Conservation (phyloP, 345 rosid genomes). For the Corymbia maculata region DNA sequence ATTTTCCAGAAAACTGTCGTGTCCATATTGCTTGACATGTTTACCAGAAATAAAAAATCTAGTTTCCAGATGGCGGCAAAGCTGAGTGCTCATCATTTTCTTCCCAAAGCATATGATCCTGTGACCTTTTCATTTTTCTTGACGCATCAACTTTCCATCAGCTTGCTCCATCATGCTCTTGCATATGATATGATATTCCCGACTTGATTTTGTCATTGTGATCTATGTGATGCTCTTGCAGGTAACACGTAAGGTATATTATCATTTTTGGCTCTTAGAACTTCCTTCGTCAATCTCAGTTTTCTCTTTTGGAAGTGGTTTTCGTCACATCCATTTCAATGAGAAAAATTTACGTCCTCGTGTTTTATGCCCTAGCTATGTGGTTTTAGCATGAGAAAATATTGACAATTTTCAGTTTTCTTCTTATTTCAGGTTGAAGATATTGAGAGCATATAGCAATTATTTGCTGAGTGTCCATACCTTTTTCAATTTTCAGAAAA, state of each 20-base stretch:
- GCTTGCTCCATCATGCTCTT: background rate
- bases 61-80: background rate
- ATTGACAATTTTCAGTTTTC: background rate
- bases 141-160: background rate
- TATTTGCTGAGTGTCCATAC: background rate
- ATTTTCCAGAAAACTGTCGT: background rate
- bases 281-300: background rate
- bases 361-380: background rate
- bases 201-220: background rate
- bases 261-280: background rate
- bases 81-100: background rate
- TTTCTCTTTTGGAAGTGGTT: background rate
- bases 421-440: background rate
- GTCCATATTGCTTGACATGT: background rate
- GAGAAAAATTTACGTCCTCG: background rate
- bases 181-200: background rate
- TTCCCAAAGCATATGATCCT: background rate
- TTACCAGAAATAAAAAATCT: background rate
- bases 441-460: background rate
- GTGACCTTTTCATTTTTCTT: background rate
- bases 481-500: background rate
- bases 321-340: background rate
- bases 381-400: background rate
- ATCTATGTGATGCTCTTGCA: background rate
- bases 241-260: background rate